A percentile compares a stretch with the other conserved stretches of the same genome.
Conservation (phyloP, 1,284 basidiomycete species). For the Wallemia mellicola region DNA sequence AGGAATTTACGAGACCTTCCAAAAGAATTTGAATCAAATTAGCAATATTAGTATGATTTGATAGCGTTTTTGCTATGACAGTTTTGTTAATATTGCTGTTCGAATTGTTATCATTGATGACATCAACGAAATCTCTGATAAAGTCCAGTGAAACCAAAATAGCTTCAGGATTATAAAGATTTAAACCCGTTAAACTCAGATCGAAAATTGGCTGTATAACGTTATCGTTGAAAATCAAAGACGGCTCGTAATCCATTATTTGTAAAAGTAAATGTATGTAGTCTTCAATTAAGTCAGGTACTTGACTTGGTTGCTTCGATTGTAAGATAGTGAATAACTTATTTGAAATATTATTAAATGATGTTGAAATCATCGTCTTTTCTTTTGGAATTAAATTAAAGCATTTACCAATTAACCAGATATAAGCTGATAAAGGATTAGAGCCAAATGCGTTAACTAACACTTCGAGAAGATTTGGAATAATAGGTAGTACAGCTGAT, state of each 20-base stretch:
- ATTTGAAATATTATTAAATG: neutral
- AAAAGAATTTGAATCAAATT: constrained; percentile 41
- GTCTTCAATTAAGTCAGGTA: constrained; percentile 41
- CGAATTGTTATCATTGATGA: constrained; percentile 28
- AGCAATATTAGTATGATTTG: constrained; percentile 31
- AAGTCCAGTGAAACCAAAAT: constrained; percentile 53
- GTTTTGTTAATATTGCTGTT: constrained; percentile 30
- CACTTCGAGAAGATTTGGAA: neutral
- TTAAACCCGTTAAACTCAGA: constrained; percentile 40
- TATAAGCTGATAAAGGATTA: neutral
- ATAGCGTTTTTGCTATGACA: constrained; percentile 34
- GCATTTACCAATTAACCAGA: neutral
- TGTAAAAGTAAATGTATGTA: constrained; percentile 56
- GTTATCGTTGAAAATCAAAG: constrained; percentile 43
- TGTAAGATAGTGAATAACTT: neutral
- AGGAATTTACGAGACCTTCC: constrained; percentile 48
- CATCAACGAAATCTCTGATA: constrained; percentile 37
- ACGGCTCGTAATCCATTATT: constrained; percentile 35
- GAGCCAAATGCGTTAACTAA: neutral
- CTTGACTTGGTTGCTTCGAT: neutral
- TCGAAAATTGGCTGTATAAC: constrained; percentile 45
- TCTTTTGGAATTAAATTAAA: neutral
- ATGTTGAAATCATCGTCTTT: neutral
- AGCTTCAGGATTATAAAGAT: constrained; percentile 47
- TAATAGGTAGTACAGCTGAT: neutral